Conservation (phyloP, 2,329 filamentous ascomycete species). For the Claviceps maximensis region DNA sequence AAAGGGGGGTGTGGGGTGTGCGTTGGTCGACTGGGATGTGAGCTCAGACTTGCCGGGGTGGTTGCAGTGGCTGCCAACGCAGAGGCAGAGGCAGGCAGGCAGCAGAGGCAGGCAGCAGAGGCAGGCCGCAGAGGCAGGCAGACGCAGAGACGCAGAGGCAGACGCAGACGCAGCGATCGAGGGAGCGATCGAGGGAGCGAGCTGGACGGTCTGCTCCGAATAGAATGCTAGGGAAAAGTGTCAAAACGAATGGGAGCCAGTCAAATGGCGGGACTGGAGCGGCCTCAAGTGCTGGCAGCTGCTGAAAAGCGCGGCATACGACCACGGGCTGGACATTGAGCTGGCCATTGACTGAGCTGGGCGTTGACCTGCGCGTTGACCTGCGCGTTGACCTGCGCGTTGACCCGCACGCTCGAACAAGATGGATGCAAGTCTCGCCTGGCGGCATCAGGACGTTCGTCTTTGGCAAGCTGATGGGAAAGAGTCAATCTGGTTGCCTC, state of each 20-base stretch:
- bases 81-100: not conserved
- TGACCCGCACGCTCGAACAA: not conserved
- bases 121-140: not conserved
- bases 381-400: too few species aligned
- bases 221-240: not conserved
- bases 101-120: too few species aligned
- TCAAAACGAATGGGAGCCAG: not conserved
- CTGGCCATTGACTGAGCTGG: too few species aligned
- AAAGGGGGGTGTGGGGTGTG: not conserved
- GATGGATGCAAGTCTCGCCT: not conserved
- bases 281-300: too few species aligned
- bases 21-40: not conserved
- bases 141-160: too few species aligned
- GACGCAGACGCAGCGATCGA: too few species aligned
- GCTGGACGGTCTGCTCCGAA: too few species aligned
- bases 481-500: not conserved
- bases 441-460: not conserved
- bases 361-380: too few species aligned
- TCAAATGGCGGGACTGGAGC: not conserved
- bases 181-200: too few species aligned
- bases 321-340: not conserved
- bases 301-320: not conserved
- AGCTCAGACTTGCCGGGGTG: not conserved
- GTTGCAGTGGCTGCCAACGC: slow-evolving; percentile 3
- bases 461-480: not conserved